Evolutionary conservation across 73 alveolate genomes (phyloP), one percentile per base, ranked within the genome.

Genomic region (Paramecium primaurelia): DNA sequence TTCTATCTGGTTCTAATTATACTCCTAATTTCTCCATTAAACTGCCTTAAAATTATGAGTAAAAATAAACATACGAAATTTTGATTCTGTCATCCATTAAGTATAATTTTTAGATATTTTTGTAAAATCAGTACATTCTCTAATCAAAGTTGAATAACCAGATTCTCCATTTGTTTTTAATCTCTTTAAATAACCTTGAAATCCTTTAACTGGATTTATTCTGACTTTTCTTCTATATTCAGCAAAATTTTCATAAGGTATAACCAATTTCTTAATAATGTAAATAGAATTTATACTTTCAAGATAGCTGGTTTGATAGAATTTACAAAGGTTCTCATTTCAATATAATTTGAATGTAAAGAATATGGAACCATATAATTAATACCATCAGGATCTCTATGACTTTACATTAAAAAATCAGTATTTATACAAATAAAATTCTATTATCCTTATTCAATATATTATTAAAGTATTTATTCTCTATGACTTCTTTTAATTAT

Each of bases 331-430:
- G 93, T 26, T 86, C 92, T 96, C 60, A 95, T 83, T 64, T 95
- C 98, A 54, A 83, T 22, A 18, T 83, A 92, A 60, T 94, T 94
- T 25, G 97, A 93, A 84, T 95, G 98, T 20, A 94, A 60, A 10
- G 97, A 94, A 58, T 95, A 95, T 18, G 96, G 95, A 1, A 90
- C 95, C 86, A 90, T 90, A 77, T 77, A 77, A 30, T 83, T 77
- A 1, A 77, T 83, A 1, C 86, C 93, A 86, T 85, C 92, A 25
- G 92, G 93, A 36, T 92, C 89, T 36, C 54, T 54, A 28, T 92
- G 96, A 44, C 91, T 58, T 12, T 64, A 80, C 96, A 86, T 92
- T 6, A 92, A 47, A 92, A 92, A 92, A n/a, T 92, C 96, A 11
- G 92, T 92, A 7, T 59, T 68, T 9, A 71, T 92, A 32, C 71